These are phyloP conservation scores for Suhomyces sp. DNA, from an alignment of 805 yeast species.

Conservation along the genomic window DNA sequence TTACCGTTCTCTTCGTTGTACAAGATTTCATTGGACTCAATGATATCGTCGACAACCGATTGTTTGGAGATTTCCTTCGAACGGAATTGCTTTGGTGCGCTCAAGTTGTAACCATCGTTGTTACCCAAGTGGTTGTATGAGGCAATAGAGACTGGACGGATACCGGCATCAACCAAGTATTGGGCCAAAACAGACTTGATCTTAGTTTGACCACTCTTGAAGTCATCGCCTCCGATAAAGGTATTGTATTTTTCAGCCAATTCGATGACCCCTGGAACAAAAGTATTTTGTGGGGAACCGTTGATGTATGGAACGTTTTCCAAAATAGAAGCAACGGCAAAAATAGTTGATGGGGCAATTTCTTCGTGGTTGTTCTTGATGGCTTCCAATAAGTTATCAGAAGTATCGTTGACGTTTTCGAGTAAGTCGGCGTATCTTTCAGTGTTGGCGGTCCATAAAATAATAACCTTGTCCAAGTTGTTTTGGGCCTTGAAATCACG, in stretches of 20 bases:
- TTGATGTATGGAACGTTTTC: constrained; percentile 89
- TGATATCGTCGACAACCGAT: constrained; percentile 91
- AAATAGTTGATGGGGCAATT: constrained; percentile 88
- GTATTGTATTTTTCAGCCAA: constrained; percentile 74
- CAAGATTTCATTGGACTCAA: constrained; percentile 78
- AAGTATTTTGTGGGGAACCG: constrained; percentile 97
- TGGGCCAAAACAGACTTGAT: constrained; percentile 95
- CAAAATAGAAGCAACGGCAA: constrained; percentile 89
- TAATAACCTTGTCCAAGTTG: constrained; percentile 78
- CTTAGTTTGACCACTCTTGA: constrained; percentile 95
- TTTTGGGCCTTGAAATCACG: constrained; percentile 69
- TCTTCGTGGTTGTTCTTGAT: constrained; percentile 79
- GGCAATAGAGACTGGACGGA: constrained; percentile 90
- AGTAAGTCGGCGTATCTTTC: constrained; percentile 83
- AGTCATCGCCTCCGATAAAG: constrained; percentile 95
- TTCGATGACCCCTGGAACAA: constrained; percentile 92
- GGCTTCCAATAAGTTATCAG: constrained; percentile 70
- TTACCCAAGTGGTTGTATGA: constrained; percentile 96
- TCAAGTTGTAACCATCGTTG: constrained; percentile 90
- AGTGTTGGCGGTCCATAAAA: constrained; percentile 96
- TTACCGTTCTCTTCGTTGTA: constrained; percentile 79
- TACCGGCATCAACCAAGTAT: constrained; percentile 95
- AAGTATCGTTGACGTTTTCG: constrained; percentile 82
- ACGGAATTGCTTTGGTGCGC: constrained; percentile 89
- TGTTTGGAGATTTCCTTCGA: constrained; percentile 93